Evolutionary conservation across 75 land plant genomes (phyloP), one percentile per base, ranked within the genome.

Genomic region (Adiantum capillusveneris): DNA sequence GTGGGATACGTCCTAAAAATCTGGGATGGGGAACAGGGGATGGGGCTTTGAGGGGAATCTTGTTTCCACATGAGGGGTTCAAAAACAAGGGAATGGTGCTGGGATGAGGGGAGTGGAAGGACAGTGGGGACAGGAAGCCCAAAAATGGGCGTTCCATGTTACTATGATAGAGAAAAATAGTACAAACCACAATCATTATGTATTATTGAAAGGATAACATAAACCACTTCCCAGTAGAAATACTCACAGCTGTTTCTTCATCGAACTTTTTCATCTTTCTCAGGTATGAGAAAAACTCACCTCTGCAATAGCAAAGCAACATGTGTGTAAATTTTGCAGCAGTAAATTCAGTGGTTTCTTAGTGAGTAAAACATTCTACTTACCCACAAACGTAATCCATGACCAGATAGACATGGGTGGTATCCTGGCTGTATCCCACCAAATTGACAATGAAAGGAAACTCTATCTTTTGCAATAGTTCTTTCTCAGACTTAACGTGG

Each of bases 381-480:
- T 70, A 75, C 78, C 78, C 78, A 52, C 68, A 64, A 39, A 75
- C 78, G 49, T 75, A 75, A 30, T 75, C 78, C 63, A 75, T 41
- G 9, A 75, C 53, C 36, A 75, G 62, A 53, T 75, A 60, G 29
- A 75, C 68, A 60, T 65, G 65, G 17, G 56, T 31, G 44, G 71
- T 63, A 64, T 75, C 74, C 54, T 70, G 73, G 63, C 68, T 60
- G 53, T 31, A 75, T 14, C 78, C 78, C 25, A 70, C 36, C 50
- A 75, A 34, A 60, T 75, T 75, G 28, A 75, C 74, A 59, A 75
- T 71, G 66, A 69, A 75, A 18, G 78, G 78, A 29, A 56, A 70
- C 17, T 63, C 75, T 37, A 75, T 34, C 51, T 58, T 70, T 18
- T 74, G 68, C n/a, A 75, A 29, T 14, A 75, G 64, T 14, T 46